Percentiles rank a stretch among this genome's conserved stretches.
Evolutionary conservation across 371 early-diverging fungal species (phyloP).

Genomic region (Furculomyces boomerangus): DNA sequence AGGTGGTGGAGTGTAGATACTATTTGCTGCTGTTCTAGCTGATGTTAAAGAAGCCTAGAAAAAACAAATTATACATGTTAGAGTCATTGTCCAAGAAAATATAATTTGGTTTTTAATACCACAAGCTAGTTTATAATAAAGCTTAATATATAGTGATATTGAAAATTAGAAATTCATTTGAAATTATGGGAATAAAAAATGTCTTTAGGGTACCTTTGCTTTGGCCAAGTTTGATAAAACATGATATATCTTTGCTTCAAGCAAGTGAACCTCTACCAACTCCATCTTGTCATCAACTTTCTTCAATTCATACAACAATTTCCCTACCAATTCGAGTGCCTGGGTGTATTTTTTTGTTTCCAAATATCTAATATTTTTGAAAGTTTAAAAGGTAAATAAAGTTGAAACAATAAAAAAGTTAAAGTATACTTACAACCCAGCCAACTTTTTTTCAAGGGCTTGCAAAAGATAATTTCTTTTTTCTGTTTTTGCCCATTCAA

Average conservation of each 20-base stretch:
- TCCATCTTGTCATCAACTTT: conserved; percentile 96
- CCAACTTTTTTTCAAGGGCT: conserved; percentile 79
- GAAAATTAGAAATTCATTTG: background rate
- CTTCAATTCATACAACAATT: conserved; percentile 86
- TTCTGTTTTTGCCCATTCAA: conserved; percentile 78
- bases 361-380: conserved; percentile 30
- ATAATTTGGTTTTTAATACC: background rate
- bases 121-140: background rate
- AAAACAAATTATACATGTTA: no score
- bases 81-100: no score
- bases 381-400: conserved; percentile 1
- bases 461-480: conserved; percentile 88
- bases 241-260: conserved; percentile 90
- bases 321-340: conserved; percentile 64
- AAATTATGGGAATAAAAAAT: background rate
- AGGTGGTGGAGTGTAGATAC: conserved; percentile 96
- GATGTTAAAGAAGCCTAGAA: conserved; percentile 84
- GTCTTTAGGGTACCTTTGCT: conserved; percentile 20
- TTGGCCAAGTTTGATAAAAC: conserved; percentile 86
- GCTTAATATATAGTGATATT: background rate
- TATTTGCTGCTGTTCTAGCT: conserved; percentile 91
- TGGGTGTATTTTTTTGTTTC: conserved; percentile 89
- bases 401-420: conserved; percentile 9
- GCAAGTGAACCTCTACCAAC: conserved; percentile 86
- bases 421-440: conserved; percentile 32